Conservation (phyloP, 202 grass and related monocot genomes). For the Musa balbisiana region DNA sequence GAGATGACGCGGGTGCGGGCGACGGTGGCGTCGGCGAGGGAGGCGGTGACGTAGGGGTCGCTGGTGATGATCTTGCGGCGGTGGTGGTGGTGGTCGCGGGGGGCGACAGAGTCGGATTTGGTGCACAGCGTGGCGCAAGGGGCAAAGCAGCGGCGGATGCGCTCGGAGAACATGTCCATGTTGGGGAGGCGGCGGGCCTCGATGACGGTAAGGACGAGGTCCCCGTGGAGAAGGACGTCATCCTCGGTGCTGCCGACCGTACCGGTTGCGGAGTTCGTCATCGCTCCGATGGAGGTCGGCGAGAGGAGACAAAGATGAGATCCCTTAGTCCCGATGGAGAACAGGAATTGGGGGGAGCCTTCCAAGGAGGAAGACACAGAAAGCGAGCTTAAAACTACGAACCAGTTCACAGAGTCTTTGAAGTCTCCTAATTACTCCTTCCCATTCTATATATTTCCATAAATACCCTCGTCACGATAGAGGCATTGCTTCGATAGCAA, state of each 20-base stretch:
- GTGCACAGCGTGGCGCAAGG: slow-evolving; percentile 37
- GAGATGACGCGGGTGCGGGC: slow-evolving; percentile 74
- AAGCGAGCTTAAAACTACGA: neutral
- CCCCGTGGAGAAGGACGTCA: slow-evolving; percentile 54
- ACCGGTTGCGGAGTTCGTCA: neutral
- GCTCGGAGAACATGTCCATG: slow-evolving; percentile 94
- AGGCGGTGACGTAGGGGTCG: slow-evolving; percentile 90
- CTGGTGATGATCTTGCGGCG: slow-evolving; percentile 79
- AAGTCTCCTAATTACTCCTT: too few relatives aligned
- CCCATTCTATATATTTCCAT: too few relatives aligned
- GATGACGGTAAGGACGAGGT: slow-evolving; percentile 70
- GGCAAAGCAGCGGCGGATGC: slow-evolving; percentile 48
- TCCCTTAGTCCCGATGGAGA: neutral
- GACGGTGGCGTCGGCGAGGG: slow-evolving; percentile 54
- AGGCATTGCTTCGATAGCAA: too few relatives aligned
- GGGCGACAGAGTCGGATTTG: slow-evolving; percentile 21
- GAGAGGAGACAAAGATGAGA: neutral
- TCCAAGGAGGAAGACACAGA: neutral
- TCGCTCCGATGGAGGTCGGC: neutral
- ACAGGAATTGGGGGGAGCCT: neutral
- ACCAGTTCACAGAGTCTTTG: too few relatives aligned
- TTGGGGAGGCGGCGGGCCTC: slow-evolving; percentile 81
- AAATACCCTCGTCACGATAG: too few relatives aligned
- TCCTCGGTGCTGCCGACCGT: slow-evolving; percentile 22
- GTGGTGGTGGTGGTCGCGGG: slow-evolving; percentile 4